Evolutionary conservation across 148 eudicot species (phyloP).

Genomic region (Silene conica): DNA sequence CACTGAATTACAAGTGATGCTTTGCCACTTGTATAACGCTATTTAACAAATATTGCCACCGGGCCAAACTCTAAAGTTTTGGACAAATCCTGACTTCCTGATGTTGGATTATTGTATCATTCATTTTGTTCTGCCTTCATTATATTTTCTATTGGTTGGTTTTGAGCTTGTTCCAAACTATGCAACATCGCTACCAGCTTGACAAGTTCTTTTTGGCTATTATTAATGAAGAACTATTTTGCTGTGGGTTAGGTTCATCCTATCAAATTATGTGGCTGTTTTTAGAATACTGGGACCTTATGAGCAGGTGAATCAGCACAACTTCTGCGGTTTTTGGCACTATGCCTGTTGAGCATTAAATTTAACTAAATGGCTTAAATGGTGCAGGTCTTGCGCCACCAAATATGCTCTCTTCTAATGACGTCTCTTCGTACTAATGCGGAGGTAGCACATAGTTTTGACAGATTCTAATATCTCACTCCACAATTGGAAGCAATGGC

Average conservation of each 20-base stretch:
- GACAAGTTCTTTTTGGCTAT: conserved; percentile 4
- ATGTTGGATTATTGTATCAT: background rate
- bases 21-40: background rate
- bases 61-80: background rate
- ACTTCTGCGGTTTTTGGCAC: conserved; percentile 2
- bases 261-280: conserved; percentile 79
- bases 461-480: background rate
- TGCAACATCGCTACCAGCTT: background rate
- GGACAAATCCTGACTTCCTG: background rate
- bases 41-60: background rate
- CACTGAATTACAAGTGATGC: background rate
- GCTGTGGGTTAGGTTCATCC: conserved; percentile 65
- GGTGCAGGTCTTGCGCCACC: conserved; percentile 84
- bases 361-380: conserved; percentile 28
- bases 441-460: conserved; percentile 50
- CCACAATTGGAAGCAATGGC: background rate
- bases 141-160: background rate
- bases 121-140: background rate
- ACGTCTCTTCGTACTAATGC: conserved; percentile 95
- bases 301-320: conserved; percentile 56
- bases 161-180: conserved; percentile 11
- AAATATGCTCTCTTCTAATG: conserved; percentile 98
- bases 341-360: conserved; percentile 8
- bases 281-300: conserved; percentile 78
- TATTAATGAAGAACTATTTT: conserved; percentile 16